Evolutionary conservation across 768 basidiomycete genomes (phyloP).

Genomic region (Krasilnikovozyma curviuscula): DNA sequence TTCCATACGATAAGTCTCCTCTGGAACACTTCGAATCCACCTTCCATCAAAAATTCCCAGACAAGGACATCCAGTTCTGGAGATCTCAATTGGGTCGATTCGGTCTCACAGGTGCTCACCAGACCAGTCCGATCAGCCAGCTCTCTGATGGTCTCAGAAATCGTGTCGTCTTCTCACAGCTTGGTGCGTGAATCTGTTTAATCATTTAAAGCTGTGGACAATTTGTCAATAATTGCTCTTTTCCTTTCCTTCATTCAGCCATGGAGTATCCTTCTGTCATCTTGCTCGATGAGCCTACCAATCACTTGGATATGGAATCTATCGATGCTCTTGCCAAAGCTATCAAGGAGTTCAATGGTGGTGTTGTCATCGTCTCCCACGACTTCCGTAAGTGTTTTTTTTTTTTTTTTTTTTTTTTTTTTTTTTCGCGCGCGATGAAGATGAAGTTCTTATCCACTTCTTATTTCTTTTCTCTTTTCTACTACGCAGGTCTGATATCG

Average conservation of each 20-base stretch:
- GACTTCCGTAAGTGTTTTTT: constrained; percentile 71
- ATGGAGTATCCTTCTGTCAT: constrained; percentile 97
- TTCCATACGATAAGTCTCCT: constrained; percentile 77
- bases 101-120: constrained; percentile 82
- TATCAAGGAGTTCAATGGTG: constrained; percentile 92
- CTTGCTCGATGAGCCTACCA: constrained; percentile 50
- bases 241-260: constrained; percentile 26
- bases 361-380: constrained; percentile 98
- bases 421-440: neutral
- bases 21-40: constrained; percentile 80
- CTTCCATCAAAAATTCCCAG: constrained; percentile 68
- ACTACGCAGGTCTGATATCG: constrained; percentile 58
- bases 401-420: neutral
- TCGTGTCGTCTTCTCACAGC: constrained; percentile 32
- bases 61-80: constrained; percentile 87
- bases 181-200: neutral
- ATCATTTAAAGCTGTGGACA: neutral
- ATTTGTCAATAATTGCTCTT: neutral
- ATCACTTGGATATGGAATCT: constrained; percentile 93
- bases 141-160: constrained; percentile 91
- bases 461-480: neutral
- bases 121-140: constrained; percentile 81
- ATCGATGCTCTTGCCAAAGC: constrained; percentile 89
- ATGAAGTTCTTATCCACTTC: neutral
- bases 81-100: constrained; percentile 85